Percentiles rank a stretch among this genome's conserved stretches.
phyloP scores from a whole-genome alignment of 2,329 filamentous ascomycete species.

The Cladosporium austrohemisphaericum region DNA sequence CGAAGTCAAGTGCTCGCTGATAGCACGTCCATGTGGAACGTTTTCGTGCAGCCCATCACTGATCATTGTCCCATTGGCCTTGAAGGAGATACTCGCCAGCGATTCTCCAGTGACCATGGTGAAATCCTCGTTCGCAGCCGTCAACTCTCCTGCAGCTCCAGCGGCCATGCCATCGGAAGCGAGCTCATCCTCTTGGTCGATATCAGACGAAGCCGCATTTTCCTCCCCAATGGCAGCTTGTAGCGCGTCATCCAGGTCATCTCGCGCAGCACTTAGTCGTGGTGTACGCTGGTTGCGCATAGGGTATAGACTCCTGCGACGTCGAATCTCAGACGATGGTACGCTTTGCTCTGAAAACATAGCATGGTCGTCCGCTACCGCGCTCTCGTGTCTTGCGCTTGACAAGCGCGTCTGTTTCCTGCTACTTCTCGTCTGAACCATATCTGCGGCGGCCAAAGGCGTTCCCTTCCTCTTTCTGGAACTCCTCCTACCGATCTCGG shows the following conservation, averaged over 20 bases:
- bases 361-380: not conserved
- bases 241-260: constrained; percentile 30
- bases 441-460: constrained; percentile 16
- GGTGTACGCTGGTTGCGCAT: constrained; percentile 19
- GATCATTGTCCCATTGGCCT: constrained; percentile 21
- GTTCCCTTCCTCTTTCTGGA: constrained; percentile 31
- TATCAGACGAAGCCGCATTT: not conserved
- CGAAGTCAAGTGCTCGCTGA: constrained; percentile 26
- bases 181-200: not conserved
- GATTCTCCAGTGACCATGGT: constrained; percentile 50
- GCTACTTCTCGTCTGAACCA: not conserved
- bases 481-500: constrained; percentile 14
- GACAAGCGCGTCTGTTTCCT: not conserved
- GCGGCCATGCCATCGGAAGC: not conserved
- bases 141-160: constrained; percentile 38
- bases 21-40: not conserved
- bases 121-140: constrained; percentile 49
- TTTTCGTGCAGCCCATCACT: not conserved
- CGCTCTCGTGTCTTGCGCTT: not conserved
- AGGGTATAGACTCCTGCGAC: constrained; percentile 7
- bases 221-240: constrained; percentile 23
- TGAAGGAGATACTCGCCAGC: constrained; percentile 32
- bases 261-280: constrained; percentile 28
- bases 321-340: constrained; percentile 10
- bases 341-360: constrained; percentile 7